Conservation (phyloP, 2,329 filamentous ascomycete genomes). For the Coleophoma cylindrospora region DNA sequence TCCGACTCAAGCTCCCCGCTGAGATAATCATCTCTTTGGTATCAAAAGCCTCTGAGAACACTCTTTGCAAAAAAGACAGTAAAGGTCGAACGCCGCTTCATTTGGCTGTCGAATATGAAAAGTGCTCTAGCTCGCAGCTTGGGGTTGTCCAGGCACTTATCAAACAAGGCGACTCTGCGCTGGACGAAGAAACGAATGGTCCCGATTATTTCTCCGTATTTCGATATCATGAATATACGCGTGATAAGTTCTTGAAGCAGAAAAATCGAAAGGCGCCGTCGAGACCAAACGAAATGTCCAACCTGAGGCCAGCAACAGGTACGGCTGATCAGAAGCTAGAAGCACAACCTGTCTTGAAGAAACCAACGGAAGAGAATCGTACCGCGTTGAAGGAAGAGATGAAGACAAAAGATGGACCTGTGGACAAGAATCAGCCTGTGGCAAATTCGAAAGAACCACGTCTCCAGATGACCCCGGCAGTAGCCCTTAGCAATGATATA, state of each 20-base stretch:
- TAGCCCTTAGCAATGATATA: too few relatives aligned
- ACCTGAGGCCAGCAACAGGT: not conserved
- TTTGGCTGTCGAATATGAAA: slow-evolving; percentile 9
- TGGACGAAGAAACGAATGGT: slow-evolving; percentile 5
- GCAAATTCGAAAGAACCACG: too few relatives aligned
- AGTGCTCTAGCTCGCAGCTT: slow-evolving; percentile 7
- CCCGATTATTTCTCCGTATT: slow-evolving; percentile 4
- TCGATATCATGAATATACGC: slow-evolving; percentile 7
- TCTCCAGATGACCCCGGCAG: too few relatives aligned
- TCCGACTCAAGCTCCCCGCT: slow-evolving; percentile 1
- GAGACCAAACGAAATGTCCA: not conserved
- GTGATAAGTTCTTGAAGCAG: not conserved
- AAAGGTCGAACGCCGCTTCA: slow-evolving; percentile 11
- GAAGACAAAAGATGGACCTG: not conserved
- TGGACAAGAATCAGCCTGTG: not conserved
- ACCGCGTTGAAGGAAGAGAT: not conserved
- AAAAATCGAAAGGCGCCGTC: slow-evolving; percentile 1
- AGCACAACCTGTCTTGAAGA: not conserved
- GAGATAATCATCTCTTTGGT: slow-evolving; percentile 5
- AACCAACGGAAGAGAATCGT: not conserved
- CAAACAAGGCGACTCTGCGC: slow-evolving; percentile 3
- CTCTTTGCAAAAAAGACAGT: slow-evolving; percentile 5
- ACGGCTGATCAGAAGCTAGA: not conserved
- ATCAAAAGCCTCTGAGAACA: slow-evolving; percentile 1
- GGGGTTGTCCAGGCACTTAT: slow-evolving; percentile 9